Conservation (phyloP, 2,329 filamentous ascomycete genomes). For the Orbilia oligospora region DNA sequence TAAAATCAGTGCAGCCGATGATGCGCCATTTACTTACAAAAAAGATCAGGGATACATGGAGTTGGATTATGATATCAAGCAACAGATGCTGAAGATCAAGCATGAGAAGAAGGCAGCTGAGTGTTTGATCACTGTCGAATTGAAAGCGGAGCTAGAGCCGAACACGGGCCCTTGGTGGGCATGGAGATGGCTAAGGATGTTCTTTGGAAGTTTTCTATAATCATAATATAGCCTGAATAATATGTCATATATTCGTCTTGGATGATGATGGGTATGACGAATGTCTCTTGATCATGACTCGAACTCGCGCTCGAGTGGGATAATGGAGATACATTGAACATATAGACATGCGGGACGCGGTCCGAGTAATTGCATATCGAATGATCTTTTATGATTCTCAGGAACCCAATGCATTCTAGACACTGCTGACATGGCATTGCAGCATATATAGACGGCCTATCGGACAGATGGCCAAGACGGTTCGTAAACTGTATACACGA, state of each 20-base stretch:
- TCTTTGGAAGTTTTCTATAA: conserved; percentile 56
- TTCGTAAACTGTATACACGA: background rate
- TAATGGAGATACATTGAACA: background rate
- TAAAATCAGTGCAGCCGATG: conserved; percentile 47
- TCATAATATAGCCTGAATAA: conserved; percentile 10
- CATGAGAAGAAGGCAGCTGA: conserved; percentile 45
- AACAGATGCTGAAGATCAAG: conserved; percentile 48
- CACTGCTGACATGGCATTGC: conserved; percentile 2
- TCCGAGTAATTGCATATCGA: conserved; percentile 15
- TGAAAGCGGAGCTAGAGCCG: conserved; percentile 53
- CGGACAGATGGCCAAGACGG: conserved; percentile 5
- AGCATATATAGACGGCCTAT: conserved; percentile 13
- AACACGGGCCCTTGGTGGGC: conserved; percentile 55
- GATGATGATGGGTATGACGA: background rate
- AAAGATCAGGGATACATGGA: conserved; percentile 41
- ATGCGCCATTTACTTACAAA: conserved; percentile 56
- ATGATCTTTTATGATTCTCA: background rate
- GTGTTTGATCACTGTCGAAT: conserved; percentile 37
- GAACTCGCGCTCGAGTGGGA: background rate
- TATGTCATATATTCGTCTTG: background rate
- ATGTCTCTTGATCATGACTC: conserved; percentile 5
- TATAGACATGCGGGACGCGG: conserved; percentile 14
- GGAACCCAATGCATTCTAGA: background rate
- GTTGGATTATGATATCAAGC: conserved; percentile 48
- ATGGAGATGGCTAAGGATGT: conserved; percentile 42